Conservation (phyloP, 805 yeast genomes). For the Metschnikowia shivogae region DNA sequence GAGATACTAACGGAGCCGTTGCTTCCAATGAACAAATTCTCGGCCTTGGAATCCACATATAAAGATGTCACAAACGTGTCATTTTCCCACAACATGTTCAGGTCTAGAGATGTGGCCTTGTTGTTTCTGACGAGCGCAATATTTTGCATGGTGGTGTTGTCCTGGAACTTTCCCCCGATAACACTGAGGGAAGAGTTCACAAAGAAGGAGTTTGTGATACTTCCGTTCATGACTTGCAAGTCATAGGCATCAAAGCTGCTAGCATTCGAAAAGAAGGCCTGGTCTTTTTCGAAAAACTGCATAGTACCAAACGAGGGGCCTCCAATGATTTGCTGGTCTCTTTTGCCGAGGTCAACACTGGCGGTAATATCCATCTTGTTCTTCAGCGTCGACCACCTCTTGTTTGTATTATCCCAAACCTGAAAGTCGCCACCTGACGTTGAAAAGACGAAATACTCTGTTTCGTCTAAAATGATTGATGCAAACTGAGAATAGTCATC, state of each 20-base stretch:
- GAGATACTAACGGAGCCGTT: slow-evolving; percentile 32
- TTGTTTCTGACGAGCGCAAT: slow-evolving; percentile 28
- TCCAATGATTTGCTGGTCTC: slow-evolving; percentile 29
- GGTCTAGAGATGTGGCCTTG: slow-evolving; percentile 19
- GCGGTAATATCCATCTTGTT: slow-evolving; percentile 26
- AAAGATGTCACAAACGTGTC: slow-evolving; percentile 27
- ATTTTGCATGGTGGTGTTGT: slow-evolving; percentile 20
- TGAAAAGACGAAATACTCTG: slow-evolving; percentile 41
- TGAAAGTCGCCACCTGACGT: slow-evolving; percentile 18
- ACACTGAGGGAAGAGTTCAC: slow-evolving; percentile 49
- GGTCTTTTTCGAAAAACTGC: slow-evolving; percentile 27
- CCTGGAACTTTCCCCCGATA: slow-evolving; percentile 57
- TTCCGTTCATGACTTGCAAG: slow-evolving; percentile 20
- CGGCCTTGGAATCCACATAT: slow-evolving; percentile 30
- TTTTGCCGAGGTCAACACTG: slow-evolving; percentile 20
- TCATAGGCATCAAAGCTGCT: slow-evolving; percentile 21
- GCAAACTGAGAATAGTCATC: slow-evolving; percentile 27
- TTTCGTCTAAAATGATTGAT: slow-evolving; percentile 32
- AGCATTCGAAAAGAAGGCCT: slow-evolving; percentile 23
- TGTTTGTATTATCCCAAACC: slow-evolving; percentile 41
- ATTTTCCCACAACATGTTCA: slow-evolving; percentile 24
- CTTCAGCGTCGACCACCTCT: slow-evolving; percentile 31
- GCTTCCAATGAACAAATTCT: slow-evolving; percentile 44
- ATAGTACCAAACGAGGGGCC: slow-evolving; percentile 34
- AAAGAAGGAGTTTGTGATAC: slow-evolving; percentile 34